Percentiles rank a stretch among this genome's conserved stretches.
Conservation (phyloP, 1,284 basidiomycete species). For the Ceratobasidium sp. region DNA sequence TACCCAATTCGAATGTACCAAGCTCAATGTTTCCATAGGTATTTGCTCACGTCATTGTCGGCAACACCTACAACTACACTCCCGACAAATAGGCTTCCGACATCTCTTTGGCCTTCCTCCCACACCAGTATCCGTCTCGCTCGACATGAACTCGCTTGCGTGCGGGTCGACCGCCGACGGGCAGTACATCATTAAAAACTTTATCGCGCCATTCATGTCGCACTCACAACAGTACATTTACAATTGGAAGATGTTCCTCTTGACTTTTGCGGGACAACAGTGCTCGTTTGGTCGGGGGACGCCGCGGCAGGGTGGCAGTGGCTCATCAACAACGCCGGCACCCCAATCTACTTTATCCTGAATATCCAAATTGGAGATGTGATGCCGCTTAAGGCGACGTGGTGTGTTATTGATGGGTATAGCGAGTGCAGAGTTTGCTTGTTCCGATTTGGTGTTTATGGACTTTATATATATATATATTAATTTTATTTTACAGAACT, state of each 20-base stretch:
- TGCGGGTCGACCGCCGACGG: slow-evolving; percentile 56
- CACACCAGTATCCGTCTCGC: slow-evolving; percentile 25
- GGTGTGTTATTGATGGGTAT: slow-evolving; percentile 58
- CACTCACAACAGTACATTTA: slow-evolving; percentile 56
- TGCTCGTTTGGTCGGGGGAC: slow-evolving; percentile 49
- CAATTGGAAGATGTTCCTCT: slow-evolving; percentile 57
- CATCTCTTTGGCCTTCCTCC: slow-evolving; percentile 55
- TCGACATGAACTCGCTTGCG: slow-evolving; percentile 35
- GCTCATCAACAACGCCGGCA: slow-evolving; percentile 23
- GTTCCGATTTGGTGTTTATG: not conserved
- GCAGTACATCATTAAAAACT: slow-evolving; percentile 53
- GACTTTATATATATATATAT: too few relatives aligned
- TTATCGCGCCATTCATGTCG: slow-evolving; percentile 54
- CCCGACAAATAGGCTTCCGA: slow-evolving; percentile 56
- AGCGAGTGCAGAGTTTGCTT: not conserved
- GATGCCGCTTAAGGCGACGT: slow-evolving; percentile 52
- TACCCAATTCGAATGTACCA: not conserved
- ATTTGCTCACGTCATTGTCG: slow-evolving; percentile 60
- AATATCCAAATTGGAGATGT: slow-evolving; percentile 55
- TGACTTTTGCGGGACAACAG: slow-evolving; percentile 59
- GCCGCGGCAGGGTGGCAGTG: slow-evolving; percentile 22
- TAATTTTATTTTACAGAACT: slow-evolving; percentile 2
- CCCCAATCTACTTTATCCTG: slow-evolving; percentile 55
- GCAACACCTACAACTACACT: slow-evolving; percentile 59
- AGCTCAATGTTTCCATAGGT: slow-evolving; percentile 47